Evolutionary conservation across 768 basidiomycete genomes (phyloP).

Genomic region (Naganishia vishniacii): DNA sequence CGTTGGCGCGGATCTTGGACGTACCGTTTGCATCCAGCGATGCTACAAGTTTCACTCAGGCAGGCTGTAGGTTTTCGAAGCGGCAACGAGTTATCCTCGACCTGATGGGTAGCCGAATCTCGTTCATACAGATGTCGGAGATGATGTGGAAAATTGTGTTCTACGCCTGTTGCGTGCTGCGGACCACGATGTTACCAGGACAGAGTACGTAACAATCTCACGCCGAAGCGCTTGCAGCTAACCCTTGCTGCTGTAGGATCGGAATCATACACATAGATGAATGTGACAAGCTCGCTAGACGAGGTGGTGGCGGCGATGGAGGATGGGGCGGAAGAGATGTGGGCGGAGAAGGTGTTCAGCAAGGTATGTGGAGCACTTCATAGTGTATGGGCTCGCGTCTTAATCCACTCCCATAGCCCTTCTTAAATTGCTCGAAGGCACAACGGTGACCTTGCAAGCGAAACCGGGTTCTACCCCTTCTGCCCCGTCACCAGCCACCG

Average conservation of each 20-base stretch:
- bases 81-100: background rate
- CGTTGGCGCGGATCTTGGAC: constrained; percentile 81
- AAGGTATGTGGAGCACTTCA: constrained; percentile 53
- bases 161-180: constrained; percentile 83
- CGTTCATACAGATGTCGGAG: constrained; percentile 81
- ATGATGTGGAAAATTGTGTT: constrained; percentile 89
- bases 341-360: constrained; percentile 92
- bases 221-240: background rate
- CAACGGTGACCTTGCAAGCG: constrained; percentile 69
- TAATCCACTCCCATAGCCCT: constrained; percentile 47
- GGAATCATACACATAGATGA: constrained; percentile 97
- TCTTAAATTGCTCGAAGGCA: constrained; percentile 89
- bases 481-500: background rate
- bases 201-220: constrained; percentile 56
- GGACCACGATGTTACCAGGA: constrained; percentile 77
- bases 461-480: constrained; percentile 38
- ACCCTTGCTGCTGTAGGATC: constrained; percentile 53
- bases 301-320: constrained; percentile 53
- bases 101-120: no score
- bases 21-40: constrained; percentile 82
- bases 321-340: constrained; percentile 62
- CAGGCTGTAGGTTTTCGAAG: constrained; percentile 40
- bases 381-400: background rate
- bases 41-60: constrained; percentile 87
- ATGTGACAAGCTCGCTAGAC: constrained; percentile 76